Conservation (phyloP, 257 asterid species). For the Nicotiana sylvestris region DNA sequence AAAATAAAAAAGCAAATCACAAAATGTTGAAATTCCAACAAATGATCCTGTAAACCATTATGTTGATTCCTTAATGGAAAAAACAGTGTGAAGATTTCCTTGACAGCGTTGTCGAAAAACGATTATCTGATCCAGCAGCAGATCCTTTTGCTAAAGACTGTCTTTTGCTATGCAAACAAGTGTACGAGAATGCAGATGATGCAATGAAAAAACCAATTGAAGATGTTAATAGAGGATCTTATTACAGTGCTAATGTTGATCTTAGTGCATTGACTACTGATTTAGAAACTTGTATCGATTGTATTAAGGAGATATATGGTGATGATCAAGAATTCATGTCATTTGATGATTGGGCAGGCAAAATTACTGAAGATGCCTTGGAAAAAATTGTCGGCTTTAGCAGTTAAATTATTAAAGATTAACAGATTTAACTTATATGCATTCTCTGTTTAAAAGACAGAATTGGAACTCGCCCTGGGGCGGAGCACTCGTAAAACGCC, state of each 20-base stretch:
- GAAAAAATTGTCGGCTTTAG: neutral
- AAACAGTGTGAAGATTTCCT: neutral
- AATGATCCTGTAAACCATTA: neutral
- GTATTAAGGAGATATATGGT: neutral
- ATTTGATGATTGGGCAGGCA: neutral
- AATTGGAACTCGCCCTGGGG: too few species aligned
- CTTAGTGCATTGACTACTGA: conserved; percentile 3
- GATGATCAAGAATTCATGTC: neutral
- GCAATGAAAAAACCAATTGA: neutral
- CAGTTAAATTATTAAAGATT: neutral
- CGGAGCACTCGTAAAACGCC: too few species aligned
- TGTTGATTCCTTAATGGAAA: neutral
- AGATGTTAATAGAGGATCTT: neutral
- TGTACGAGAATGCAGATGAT: neutral
- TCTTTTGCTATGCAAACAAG: neutral
- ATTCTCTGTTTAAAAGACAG: too few species aligned
- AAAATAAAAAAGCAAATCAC: too few species aligned
- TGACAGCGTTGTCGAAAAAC: neutral
- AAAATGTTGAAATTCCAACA: neutral
- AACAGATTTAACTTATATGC: neutral
- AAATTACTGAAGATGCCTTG: neutral
- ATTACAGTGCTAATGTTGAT: neutral
- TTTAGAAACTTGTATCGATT: neutral
- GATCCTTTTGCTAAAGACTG: neutral
- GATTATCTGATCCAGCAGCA: neutral